A percentile compares a stretch with the other conserved stretches of the same genome.
Evolutionary conservation across 305 asterid genomes (phyloP).

Genomic region (Fraxinus greggii): DNA sequence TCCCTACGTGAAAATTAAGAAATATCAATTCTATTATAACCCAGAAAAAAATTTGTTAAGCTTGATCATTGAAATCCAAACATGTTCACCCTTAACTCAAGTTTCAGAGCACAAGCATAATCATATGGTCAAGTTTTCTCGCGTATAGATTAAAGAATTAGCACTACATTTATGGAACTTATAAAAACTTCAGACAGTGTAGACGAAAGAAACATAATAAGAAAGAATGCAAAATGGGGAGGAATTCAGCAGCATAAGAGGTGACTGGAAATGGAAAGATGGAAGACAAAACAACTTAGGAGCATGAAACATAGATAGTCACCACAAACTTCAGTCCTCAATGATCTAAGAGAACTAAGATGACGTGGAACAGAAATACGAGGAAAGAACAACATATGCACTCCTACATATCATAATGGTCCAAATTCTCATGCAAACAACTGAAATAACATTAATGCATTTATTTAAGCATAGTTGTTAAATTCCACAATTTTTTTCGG

Average conservation of each 20-base stretch:
- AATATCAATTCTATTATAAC: slow-evolving; percentile 12
- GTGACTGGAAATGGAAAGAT: slow-evolving; percentile 4
- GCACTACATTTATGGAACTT: slow-evolving; percentile 8
- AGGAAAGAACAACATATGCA: not conserved
- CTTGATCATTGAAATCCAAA: not conserved
- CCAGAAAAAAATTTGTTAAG: slow-evolving; percentile 7
- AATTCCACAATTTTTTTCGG: not conserved
- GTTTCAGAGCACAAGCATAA: not conserved
- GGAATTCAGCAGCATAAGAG: not conserved
- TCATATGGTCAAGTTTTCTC: not conserved
- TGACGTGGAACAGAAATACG: not conserved
- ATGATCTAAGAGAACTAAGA: slow-evolving; percentile 3
- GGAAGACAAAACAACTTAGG: slow-evolving; percentile 6
- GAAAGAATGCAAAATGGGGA: not conserved
- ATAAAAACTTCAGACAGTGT: not conserved
- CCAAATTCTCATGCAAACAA: not conserved
- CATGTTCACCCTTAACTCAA: not conserved
- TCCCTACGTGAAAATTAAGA: slow-evolving; percentile 50
- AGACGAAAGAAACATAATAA: not conserved
- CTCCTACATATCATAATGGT: not conserved
- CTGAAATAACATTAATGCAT: not conserved
- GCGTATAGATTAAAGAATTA: not conserved
- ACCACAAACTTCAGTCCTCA: not conserved
- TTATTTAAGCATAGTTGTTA: not conserved
- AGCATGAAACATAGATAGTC: not conserved